Evolutionary conservation across 768 basidiomycete species (phyloP), one percentile per base, ranked within the genome.

Genomic region (Cystofilobasidium macerans): DNA sequence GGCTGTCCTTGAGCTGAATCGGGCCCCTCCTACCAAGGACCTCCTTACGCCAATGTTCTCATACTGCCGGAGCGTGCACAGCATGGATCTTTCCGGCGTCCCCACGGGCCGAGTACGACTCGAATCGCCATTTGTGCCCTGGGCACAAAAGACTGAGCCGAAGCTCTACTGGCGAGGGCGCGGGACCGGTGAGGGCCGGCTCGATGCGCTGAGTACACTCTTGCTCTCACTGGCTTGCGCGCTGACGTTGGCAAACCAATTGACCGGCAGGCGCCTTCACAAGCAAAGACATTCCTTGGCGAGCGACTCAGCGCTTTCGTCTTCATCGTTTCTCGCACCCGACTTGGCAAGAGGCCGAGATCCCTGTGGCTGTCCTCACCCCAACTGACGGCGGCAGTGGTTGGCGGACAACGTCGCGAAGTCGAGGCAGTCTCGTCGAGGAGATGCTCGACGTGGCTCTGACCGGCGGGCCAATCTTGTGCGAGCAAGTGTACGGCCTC

Each of bases 151-250:
- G 59, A 51, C 47, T 9, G 51, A 56, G 26, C 26, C 48, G 26
- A 61, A 61, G 53, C 35, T 48, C n/a, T 61, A 36, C 47, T 67
- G 65, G 65, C 33, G 59, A 7, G 65, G 65, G n/a, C 48, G 56
- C 53, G 59, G 48, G 35, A 67, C 65, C 20, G 65, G 65, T 64
- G 24, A 8, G 63, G 33, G 18, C n/a, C n/a, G n/a, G n/a, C n/a
- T n/a, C n/a, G n/a, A n/a, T n/a, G n/a, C n/a, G n/a, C n/a, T n/a
- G n/a, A n/a, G n/a, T n/a, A n/a, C n/a, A n/a, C n/a, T n/a, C n/a
- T n/a, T n/a, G n/a, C n/a, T n/a, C n/a, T n/a, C n/a, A n/a, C n/a
- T n/a, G n/a, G n/a, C n/a, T n/a, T n/a, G n/a, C n/a, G n/a, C n/a
- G n/a, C n/a, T n/a, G n/a, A n/a, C n/a, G n/a, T n/a, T n/a, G n/a